Conservation (phyloP, 2,329 filamentous ascomycete genomes). For the Calonectria pauciramosa region DNA sequence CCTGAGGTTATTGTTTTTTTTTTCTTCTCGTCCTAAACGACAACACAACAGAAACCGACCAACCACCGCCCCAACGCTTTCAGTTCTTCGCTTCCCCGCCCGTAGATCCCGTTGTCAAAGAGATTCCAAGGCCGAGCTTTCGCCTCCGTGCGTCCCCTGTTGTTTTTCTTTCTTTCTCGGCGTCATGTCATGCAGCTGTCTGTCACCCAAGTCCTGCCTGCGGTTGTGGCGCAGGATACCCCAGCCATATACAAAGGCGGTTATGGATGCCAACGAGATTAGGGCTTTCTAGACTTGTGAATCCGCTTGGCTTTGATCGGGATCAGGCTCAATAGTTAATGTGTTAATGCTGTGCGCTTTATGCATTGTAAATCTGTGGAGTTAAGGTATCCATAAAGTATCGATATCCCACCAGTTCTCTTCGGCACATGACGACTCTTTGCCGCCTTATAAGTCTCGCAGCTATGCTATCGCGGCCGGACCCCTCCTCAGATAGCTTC, state of each 20-base stretch:
- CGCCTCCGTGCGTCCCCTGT: constrained; percentile 25
- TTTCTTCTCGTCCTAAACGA: not conserved
- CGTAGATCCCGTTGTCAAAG: constrained; percentile 36
- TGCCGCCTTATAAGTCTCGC: not conserved
- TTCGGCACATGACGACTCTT: not conserved
- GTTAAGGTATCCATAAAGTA: not conserved
- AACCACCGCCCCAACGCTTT: constrained; percentile 14
- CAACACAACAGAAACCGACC: not conserved
- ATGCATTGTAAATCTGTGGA: constrained; percentile 13
- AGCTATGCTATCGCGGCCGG: not conserved
- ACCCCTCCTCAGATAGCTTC: constrained; percentile 29
- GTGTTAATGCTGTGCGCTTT: constrained; percentile 6
- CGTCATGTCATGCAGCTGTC: constrained; percentile 30
- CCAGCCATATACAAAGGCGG: not conserved
- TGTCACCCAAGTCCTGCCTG: constrained; percentile 21
- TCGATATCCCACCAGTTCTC: not conserved
- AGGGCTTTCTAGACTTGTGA: not conserved
- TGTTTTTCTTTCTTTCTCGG: not conserved
- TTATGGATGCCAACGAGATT: not conserved
- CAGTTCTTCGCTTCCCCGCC: constrained; percentile 25
- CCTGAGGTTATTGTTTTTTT: not conserved
- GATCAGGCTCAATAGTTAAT: not conserved
- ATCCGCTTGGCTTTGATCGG: not conserved
- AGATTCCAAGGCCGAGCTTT: constrained; percentile 23
- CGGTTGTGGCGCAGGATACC: constrained; percentile 21